phyloP scores from a whole-genome alignment of 805 yeast genomes.

The Millerozyma miso region DNA sequence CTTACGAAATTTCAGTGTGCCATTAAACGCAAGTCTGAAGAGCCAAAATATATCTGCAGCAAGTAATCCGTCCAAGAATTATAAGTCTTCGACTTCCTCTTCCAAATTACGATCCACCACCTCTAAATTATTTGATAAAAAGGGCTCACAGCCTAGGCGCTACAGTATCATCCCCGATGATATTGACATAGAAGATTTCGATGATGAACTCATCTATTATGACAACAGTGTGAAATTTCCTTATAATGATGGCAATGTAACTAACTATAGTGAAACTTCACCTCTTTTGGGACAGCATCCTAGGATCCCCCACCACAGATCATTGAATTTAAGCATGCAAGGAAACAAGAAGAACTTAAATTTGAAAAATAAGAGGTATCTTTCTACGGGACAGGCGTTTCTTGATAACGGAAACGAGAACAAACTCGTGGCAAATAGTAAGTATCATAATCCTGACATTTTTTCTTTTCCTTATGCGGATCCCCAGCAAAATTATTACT shows the following conservation, averaged over 20 bases:
- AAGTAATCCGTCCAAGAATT: conserved; percentile 20
- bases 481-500: conserved; percentile 24
- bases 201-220: conserved; percentile 48
- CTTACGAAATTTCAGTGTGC: conserved; percentile 1
- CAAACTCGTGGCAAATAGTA: conserved; percentile 6
- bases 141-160: conserved; percentile 67
- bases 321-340: conserved; percentile 32
- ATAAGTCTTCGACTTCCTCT: conserved; percentile 28
- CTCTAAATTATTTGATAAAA: conserved; percentile 67
- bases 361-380: conserved; percentile 30
- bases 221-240: conserved; percentile 40
- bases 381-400: conserved; percentile 34
- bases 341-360: conserved; percentile 14
- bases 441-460: conserved; percentile 15
- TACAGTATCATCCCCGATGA: conserved; percentile 71
- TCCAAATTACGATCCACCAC: conserved; percentile 62
- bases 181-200: conserved; percentile 50
- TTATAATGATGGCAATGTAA: conserved; percentile 18
- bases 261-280: conserved; percentile 25
- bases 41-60: background rate
- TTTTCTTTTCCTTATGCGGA: conserved; percentile 35
- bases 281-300: conserved; percentile 25
- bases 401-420: conserved; percentile 5
- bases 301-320: conserved; percentile 37
- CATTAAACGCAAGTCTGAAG: background rate